Evolutionary conservation across 202 grass and related monocot genomes (phyloP), one percentile per base, ranked within the genome.

Genomic region (Carex sylvatica): DNA sequence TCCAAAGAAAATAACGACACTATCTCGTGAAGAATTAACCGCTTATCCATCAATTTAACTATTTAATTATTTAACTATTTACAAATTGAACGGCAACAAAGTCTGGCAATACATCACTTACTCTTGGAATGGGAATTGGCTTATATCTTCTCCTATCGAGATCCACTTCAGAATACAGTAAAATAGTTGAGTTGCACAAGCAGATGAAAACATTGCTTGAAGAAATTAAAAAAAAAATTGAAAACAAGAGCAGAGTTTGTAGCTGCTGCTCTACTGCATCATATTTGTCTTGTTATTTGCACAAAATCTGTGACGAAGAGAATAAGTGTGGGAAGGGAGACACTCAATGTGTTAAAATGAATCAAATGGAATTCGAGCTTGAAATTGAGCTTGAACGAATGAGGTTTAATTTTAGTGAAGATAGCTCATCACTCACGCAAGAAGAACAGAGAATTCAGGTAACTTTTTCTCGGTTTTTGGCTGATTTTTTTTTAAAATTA

Each of bases 171-270:
- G 92, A 97, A 82, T 82, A 91, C 7, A 92, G 82, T 52, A 86
- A 88, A 91, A 92, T 97, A 85, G 61, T 87, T 28, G 92, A 97
- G 74, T 77, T 94, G 84, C 92, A 83, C 22, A 83, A 87, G 66
- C 80, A 89, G 86, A 93, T 93, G 95, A 92, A 97, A 87, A 22
- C 60, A 70, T 80, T 97, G 36, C 87, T 97, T 16, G 35, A 66
- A 61, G 83, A 93, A 74, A 85, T 91, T 74, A 85, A 85, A 47
- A 71, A 84, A 42, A 82, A 94, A 84, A 71, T 74, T 64, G n/a
- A 22, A 84, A 85, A 53, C 63, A 80, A 62, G 62, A 91, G 82
- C 68, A 12, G 11, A 9, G 44, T 4, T 33, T 52, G 55, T 51
- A 42, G 85, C 67, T 47, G 44, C 23, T 84, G 70, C 3, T 93